A percentile compares a stretch with the other conserved stretches of the same genome.
phyloP scores from a whole-genome alignment of 768 basidiomycete genomes.

The Tulasnella sp. region DNA sequence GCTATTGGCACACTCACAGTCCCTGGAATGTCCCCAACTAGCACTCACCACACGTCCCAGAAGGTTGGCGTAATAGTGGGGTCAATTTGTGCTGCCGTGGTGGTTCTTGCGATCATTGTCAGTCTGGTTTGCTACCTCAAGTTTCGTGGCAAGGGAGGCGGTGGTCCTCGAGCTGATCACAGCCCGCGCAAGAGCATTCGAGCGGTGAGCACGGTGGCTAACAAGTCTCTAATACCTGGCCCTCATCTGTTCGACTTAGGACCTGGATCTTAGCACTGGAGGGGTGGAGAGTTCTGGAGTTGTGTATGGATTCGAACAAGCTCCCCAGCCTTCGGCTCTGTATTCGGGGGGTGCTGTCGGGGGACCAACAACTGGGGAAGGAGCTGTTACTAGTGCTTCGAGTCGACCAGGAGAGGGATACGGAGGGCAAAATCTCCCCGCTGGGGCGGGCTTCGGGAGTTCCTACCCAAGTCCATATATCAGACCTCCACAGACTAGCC shows the following conservation, averaged over 20 bases:
- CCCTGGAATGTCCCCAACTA: neutral
- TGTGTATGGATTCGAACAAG: no score
- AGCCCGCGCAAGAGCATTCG: no score
- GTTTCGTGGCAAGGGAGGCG: neutral
- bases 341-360: neutral
- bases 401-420: neutral
- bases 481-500: neutral
- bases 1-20: neutral
- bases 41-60: neutral
- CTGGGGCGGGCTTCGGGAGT: no score
- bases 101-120: neutral
- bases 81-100: neutral
- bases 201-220: no score
- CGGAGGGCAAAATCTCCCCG: neutral
- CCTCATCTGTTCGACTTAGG: no score
- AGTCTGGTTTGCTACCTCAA: neutral
- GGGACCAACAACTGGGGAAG: neutral
- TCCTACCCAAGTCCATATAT: neutral
- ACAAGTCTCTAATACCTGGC: no score
- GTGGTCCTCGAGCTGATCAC: neutral
- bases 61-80: neutral
- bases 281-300: no score
- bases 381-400: neutral
- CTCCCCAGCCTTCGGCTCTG: no score
- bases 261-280: no score